Conservation (phyloP, 108 stramenopile species). For the Bacterosira constricta region DNA sequence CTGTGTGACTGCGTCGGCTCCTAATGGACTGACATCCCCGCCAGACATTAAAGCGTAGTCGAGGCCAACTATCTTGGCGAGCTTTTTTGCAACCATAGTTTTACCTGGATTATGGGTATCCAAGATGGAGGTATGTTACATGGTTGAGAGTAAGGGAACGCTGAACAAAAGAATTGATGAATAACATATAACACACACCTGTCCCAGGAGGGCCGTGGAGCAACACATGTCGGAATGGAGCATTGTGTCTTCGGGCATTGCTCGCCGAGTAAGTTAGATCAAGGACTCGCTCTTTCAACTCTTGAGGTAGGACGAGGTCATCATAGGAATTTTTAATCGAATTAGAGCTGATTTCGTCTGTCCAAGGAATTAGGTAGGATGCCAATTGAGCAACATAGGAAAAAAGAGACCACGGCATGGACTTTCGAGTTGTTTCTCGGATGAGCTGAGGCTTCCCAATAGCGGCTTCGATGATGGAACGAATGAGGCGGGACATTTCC, state of each 20-base stretch:
- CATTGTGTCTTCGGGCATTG: conserved; percentile 68
- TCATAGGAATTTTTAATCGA: conserved; percentile 48
- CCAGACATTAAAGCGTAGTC: conserved; percentile 90
- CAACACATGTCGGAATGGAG: conserved; percentile 80
- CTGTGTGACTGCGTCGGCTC: conserved; percentile 81
- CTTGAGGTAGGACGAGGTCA: conserved; percentile 64
- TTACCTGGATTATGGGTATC: too few species aligned
- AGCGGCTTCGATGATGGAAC: conserved; percentile 59
- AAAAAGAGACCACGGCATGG: conserved; percentile 29
- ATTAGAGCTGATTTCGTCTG: conserved; percentile 1
- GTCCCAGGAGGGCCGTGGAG: conserved; percentile 77
- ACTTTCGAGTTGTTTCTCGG: conserved; percentile 72
- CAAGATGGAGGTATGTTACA: neutral
- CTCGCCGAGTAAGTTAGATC: conserved; percentile 66
- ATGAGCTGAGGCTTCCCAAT: conserved; percentile 78
- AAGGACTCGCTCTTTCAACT: conserved; percentile 68
- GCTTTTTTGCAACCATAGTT: conserved; percentile 67
- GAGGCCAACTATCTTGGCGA: conserved; percentile 68
- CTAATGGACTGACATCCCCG: conserved; percentile 87
- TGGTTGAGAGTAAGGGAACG: neutral
- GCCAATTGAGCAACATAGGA: conserved; percentile 12
- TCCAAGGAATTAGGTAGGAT: conserved; percentile 13
- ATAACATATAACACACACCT: conserved; percentile 10
- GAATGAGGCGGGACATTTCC: conserved; percentile 49
- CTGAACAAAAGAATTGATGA: neutral